Evolutionary conservation across 495 filamentous ascomycete species (phyloP), one percentile per base, ranked within the genome.

Genomic region (Penicillium psychrofluorescens): DNA sequence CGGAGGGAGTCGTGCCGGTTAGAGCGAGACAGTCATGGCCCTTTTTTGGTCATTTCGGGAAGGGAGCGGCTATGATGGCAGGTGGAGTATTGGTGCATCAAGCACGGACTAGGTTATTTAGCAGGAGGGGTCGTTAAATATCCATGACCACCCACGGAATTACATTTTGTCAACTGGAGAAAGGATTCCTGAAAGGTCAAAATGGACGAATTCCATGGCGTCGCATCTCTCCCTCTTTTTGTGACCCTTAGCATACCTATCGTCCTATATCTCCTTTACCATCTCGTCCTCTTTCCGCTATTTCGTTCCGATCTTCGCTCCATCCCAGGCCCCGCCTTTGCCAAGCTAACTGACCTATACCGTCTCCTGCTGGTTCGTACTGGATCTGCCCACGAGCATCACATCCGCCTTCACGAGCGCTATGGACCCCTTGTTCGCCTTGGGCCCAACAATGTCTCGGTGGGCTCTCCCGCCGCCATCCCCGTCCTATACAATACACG

Each of bases 341-440:
- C 68, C 4, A 48, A 46, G 8, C 44, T 72, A 28, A 64, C 67
- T 0, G 56, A 65, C 38, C 45, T 73, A 2, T 48, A 49, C 1
- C 54, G 68, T 0, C 35, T 63, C 0, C 50, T 41, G n/a, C 59
- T 59, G 60, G 55, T 66, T 7, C 28, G 8, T 14, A 59, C 53
- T 4, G 46, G 51, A 29, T 35, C 49, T 15, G 50, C 59, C 7
- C 61, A 69, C 29, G 33, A 48, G 11, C 51, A 60, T 50, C 54
- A 61, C 32, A 42, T 56, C 35, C 46, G 40, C 0, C 56, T 81
- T 4, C 79, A 81, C 41, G 15, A 51, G 11, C 56, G 57, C 13
- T 76, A 79, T 51, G 80, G 78, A 0, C 56, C 65, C 0, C 55
- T 75, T 0, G 78, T 84, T 13, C 68, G 79, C 2, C 58, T 78